Evolutionary conservation across 176 grass and related monocot species (phyloP), one percentile per base, ranked within the genome.

Genomic region (Alopecurus myosuroides): DNA sequence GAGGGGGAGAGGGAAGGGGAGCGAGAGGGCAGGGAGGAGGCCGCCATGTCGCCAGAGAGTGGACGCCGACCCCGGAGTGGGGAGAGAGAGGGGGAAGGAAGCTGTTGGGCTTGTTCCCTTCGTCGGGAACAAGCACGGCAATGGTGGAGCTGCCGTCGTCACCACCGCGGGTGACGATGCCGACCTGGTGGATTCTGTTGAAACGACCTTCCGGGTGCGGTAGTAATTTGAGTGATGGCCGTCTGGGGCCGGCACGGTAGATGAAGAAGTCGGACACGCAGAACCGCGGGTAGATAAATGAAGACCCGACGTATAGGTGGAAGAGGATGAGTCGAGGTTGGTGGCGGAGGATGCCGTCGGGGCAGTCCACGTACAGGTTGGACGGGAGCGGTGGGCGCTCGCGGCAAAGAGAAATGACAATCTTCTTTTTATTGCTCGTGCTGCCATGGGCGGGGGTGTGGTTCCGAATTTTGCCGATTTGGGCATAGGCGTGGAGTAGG

Each of bases 241-340:
- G 11, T 36, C 1, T 58, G 50, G 34, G 1, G 10, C 41, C 23
- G 13, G 51, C 80, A 3, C 51, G 80, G 80, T 82, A 82, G 80
- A 82, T 4, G 81, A 73, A 82, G 8, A 26, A 72, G 50, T 82
- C 67, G 50, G 10, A 13, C 23, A 44, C 11, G 17, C 22, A 0
- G 23, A 20, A 52, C 3, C 0, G 7, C 3, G 10, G 4, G 58
- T 26, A 2, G 2, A 0, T 2, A 11, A 1, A 10, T 0, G 1
- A 3, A 6, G 17, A 14, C 29, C 25, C 19, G 19, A 74, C 22
- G 68, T 74, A 33, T 37, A 74, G 26, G 37, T 12, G 6, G 67
- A 82, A 28, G 25, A 83, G 81, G 68, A 83, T 29, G 13, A 74
- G 55, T 6, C 4, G 55, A 40, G 39, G 13, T n/a, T n/a, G 9